Evolutionary conservation across 2,329 filamentous ascomycete genomes (phyloP).

Genomic region (Xylaria sp.): DNA sequence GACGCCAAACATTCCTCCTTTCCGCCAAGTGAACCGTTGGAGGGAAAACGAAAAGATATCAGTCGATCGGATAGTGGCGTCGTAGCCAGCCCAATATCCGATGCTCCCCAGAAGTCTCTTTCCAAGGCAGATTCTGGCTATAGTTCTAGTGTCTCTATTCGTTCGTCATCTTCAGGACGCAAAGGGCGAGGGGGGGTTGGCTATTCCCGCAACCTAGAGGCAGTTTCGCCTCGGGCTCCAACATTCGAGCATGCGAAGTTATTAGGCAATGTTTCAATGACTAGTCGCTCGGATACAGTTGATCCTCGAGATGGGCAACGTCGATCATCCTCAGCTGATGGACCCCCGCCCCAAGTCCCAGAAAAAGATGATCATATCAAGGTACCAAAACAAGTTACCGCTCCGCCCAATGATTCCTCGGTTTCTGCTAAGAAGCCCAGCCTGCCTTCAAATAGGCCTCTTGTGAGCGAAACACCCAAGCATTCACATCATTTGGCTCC

Average conservation of each 20-base stretch:
- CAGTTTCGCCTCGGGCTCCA: constrained; percentile 11
- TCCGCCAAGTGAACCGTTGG: constrained; percentile 35
- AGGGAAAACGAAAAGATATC: constrained; percentile 43
- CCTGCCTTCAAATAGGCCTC: background rate
- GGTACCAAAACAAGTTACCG: background rate
- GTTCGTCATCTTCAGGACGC: constrained; percentile 57
- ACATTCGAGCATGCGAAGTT: constrained; percentile 8
- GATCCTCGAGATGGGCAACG: constrained; percentile 5
- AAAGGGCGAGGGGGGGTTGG: constrained; percentile 44
- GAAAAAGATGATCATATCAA: constrained; percentile 48
- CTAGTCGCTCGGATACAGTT: background rate
- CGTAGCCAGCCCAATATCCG: constrained; percentile 57
- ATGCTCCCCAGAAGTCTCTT: constrained; percentile 56
- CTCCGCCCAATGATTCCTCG: background rate
- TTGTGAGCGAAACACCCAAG: constrained; percentile 29
- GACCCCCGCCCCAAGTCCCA: constrained; percentile 51
- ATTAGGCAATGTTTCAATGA: background rate
- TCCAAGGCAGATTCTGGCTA: constrained; percentile 71
- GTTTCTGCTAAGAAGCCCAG: background rate
- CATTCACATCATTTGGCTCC: constrained; percentile 46
- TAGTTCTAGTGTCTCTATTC: constrained; percentile 67
- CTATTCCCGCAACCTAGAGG: constrained; percentile 26
- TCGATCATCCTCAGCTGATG: constrained; percentile 30
- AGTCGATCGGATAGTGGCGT: constrained; percentile 61
- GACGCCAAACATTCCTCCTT: constrained; percentile 54